Conservation (phyloP, 78 protist genomes). For the Protostelium mycophagum region DNA sequence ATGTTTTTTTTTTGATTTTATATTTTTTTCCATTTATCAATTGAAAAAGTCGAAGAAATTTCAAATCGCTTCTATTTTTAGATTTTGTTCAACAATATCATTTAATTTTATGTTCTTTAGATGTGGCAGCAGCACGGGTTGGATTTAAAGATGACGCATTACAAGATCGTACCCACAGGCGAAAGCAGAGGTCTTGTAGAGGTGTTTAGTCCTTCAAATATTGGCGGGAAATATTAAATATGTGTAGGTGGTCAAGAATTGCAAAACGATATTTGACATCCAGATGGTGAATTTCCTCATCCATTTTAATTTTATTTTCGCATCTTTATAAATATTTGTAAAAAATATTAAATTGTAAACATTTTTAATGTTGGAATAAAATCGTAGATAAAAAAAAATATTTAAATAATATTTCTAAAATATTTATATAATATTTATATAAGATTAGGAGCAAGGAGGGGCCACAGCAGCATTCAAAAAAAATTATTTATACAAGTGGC, state of each 20-base stretch:
- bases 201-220: constrained; percentile 70
- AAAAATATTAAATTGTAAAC: too few relatives aligned
- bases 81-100: background rate
- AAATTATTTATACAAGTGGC: constrained; percentile 68
- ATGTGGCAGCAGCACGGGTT: constrained; percentile 79
- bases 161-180: constrained; percentile 82
- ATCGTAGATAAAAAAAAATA: constrained; percentile 58
- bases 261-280: background rate
- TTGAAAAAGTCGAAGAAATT: too few relatives aligned
- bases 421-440: too few relatives aligned
- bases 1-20: background rate
- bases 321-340: too few relatives aligned
- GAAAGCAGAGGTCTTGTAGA: constrained; percentile 91
- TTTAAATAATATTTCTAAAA: too few relatives aligned
- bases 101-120: constrained; percentile 11
- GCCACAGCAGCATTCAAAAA: constrained; percentile 77
- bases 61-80: too few relatives aligned
- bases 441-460: constrained; percentile 66
- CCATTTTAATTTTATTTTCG: too few relatives aligned
- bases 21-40: too few relatives aligned
- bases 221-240: constrained; percentile 53
- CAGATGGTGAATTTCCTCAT: background rate
- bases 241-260: constrained; percentile 52
- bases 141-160: constrained; percentile 73
- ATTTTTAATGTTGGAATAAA: constrained; percentile 83